Conservation (phyloP, 2,329 filamentous ascomycete genomes). For the Pestalotiopsis sp. region DNA sequence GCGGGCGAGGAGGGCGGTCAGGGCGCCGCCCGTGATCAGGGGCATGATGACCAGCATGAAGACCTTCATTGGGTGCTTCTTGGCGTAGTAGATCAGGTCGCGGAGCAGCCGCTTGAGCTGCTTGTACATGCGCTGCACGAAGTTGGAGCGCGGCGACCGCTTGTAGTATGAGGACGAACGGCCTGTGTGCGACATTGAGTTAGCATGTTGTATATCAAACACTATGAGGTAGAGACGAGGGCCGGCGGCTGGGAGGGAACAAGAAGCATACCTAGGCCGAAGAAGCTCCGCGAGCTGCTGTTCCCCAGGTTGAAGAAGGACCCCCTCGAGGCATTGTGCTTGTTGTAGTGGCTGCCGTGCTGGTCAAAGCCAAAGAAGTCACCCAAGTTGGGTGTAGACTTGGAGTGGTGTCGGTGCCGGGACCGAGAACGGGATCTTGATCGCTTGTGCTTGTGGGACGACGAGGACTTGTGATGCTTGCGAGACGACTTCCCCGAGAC, state of each 20-base stretch:
- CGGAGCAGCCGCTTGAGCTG: conserved; percentile 79
- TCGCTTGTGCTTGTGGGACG: conserved; percentile 27
- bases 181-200: conserved; percentile 31
- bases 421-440: conserved; percentile 25
- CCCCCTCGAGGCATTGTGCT: conserved; percentile 16
- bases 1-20: conserved; percentile 75
- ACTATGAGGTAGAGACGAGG: not conserved
- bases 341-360: conserved; percentile 14
- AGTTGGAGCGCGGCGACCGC: conserved; percentile 79
- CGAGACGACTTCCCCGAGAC: conserved; percentile 18
- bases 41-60: conserved; percentile 88
- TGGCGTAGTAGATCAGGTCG: conserved; percentile 80
- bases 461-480: conserved; percentile 24
- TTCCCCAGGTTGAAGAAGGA: conserved; percentile 34
- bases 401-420: conserved; percentile 19
- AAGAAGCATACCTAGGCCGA: conserved; percentile 28
- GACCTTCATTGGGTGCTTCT: conserved; percentile 83
- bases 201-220: not conserved
- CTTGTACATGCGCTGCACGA: conserved; percentile 72
- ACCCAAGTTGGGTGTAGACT: conserved; percentile 15
- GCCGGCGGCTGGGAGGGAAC: not conserved
- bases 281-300: conserved; percentile 33
- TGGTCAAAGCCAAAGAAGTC: conserved; percentile 10
- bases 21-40: conserved; percentile 79
- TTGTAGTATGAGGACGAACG: conserved; percentile 72